A percentile compares a stretch with the other conserved stretches of the same genome.
phyloP scores from a whole-genome alignment of 805 yeast species.

The Suhomyces faveliae region DNA sequence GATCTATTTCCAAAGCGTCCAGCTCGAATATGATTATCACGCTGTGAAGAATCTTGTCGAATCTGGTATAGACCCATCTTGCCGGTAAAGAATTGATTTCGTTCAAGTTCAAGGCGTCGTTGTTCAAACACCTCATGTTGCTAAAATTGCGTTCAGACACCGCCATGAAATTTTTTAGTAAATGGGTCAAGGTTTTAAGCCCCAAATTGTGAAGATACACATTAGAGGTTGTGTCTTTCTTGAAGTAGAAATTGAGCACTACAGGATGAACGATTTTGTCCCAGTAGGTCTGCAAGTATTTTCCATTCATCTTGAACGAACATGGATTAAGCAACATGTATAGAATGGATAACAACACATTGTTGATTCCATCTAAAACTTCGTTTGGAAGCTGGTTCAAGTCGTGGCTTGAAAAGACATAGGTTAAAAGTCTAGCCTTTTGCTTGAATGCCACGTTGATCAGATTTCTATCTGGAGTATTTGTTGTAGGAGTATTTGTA shows the following conservation, averaged over 20 bases:
- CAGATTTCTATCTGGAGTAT: conserved; percentile 6
- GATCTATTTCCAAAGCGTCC: conserved; percentile 21
- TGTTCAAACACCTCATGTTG: conserved; percentile 31
- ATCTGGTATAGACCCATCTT: conserved; percentile 34
- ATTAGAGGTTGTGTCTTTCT: conserved; percentile 18
- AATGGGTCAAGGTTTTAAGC: conserved; percentile 20
- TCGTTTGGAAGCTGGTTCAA: conserved; percentile 19
- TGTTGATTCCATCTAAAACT: conserved; percentile 30
- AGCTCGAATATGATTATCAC: conserved; percentile 24
- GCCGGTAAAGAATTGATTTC: conserved; percentile 34
- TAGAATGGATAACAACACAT: conserved; percentile 28
- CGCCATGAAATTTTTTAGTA: conserved; percentile 22
- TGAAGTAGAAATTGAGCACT: conserved; percentile 33
- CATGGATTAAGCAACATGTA: conserved; percentile 25
- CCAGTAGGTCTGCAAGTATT: conserved; percentile 36
- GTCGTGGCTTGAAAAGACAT: conserved; percentile 24
- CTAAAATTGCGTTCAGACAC: conserved; percentile 22
- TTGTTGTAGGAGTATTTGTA: not conserved
- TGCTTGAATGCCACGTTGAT: conserved; percentile 19
- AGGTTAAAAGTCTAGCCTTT: conserved; percentile 29
- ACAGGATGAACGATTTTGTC: conserved; percentile 35
- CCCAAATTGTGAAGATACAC: conserved; percentile 32
- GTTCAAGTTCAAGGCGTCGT: conserved; percentile 26
- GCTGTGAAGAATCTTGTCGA: conserved; percentile 29
- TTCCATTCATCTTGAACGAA: conserved; percentile 17